Evolutionary conservation across 2,329 filamentous ascomycete species (phyloP).

Genomic region (Myriosclerotinia curreyana): DNA sequence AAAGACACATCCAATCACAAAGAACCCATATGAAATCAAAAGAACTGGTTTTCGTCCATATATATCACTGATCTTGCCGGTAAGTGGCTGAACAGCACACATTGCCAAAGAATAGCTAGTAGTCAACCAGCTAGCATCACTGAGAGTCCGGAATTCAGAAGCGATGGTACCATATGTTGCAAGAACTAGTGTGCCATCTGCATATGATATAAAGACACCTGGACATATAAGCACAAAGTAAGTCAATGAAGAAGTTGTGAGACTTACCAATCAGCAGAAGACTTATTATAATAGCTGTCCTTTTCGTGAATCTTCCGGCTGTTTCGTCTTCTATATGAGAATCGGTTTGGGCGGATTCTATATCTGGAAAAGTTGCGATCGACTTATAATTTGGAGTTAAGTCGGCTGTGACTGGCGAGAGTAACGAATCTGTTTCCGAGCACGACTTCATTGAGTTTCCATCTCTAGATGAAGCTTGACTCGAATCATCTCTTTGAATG

Average conservation of each 20-base stretch:
- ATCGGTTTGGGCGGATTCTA: conserved; percentile 15
- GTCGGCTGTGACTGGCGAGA: conserved; percentile 14
- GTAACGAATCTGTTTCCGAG: conserved; percentile 20
- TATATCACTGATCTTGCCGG: conserved; percentile 68
- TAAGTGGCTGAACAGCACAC: conserved; percentile 72
- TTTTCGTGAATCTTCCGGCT: neutral
- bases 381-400: conserved; percentile 24
- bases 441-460: conserved; percentile 7
- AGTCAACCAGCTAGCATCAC: conserved; percentile 57
- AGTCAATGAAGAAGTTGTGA: neutral
- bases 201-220: conserved; percentile 64
- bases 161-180: conserved; percentile 62
- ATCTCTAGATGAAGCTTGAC: conserved; percentile 13
- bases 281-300: conserved; percentile 26
- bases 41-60: conserved; percentile 67
- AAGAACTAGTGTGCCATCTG: conserved; percentile 62
- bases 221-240: conserved; percentile 1
- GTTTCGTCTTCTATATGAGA: neutral
- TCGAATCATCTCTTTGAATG: conserved; percentile 3
- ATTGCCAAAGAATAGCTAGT: conserved; percentile 67
- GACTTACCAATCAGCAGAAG: conserved; percentile 31
- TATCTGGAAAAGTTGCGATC: neutral
- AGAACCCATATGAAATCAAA: conserved; percentile 61
- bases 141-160: conserved; percentile 57
- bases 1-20: conserved; percentile 57